A percentile compares a stretch with the other conserved stretches of the same genome.
phyloP scores from a whole-genome alignment of 2,329 filamentous ascomycete genomes.

The Sclerotinia spermophila region DNA sequence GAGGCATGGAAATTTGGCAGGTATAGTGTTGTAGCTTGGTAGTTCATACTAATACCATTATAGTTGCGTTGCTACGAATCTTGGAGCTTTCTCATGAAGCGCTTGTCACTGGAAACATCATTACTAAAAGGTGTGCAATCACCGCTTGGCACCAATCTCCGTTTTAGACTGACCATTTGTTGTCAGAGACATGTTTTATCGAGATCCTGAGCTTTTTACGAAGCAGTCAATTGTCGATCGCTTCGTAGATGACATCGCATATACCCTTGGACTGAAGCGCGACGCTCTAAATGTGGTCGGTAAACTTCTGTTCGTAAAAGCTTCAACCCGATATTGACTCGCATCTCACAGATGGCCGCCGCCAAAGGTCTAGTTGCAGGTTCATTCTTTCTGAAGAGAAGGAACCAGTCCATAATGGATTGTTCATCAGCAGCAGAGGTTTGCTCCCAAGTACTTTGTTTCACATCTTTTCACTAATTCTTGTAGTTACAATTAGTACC shows the following conservation, averaged over 20 bases:
- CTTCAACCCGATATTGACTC: background rate
- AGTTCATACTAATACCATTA: constrained; percentile 13
- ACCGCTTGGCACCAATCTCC: background rate
- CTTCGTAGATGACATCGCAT: constrained; percentile 71
- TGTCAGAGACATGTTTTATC: constrained; percentile 75
- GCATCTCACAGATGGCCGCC: constrained; percentile 57
- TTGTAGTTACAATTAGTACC: constrained; percentile 60
- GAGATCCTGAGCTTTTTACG: constrained; percentile 67
- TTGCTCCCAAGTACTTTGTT: background rate
- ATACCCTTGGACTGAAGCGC: constrained; percentile 62
- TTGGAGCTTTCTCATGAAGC: constrained; percentile 59
- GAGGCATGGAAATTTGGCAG: constrained; percentile 54
- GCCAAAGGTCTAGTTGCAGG: constrained; percentile 70
- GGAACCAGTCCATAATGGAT: constrained; percentile 43
- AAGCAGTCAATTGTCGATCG: constrained; percentile 66
- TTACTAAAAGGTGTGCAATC: constrained; percentile 57
- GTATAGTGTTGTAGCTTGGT: constrained; percentile 28
- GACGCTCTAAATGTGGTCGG: constrained; percentile 67
- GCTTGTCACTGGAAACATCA: constrained; percentile 49
- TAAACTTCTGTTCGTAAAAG: background rate
- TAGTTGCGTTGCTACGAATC: constrained; percentile 56
- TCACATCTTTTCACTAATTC: constrained; percentile 6
- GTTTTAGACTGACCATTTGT: background rate
- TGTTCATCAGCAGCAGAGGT: constrained; percentile 43
- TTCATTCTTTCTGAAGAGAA: constrained; percentile 46